Evolutionary conservation across 805 yeast species (phyloP).

Genomic region (Blastobotrys peoriensis): DNA sequence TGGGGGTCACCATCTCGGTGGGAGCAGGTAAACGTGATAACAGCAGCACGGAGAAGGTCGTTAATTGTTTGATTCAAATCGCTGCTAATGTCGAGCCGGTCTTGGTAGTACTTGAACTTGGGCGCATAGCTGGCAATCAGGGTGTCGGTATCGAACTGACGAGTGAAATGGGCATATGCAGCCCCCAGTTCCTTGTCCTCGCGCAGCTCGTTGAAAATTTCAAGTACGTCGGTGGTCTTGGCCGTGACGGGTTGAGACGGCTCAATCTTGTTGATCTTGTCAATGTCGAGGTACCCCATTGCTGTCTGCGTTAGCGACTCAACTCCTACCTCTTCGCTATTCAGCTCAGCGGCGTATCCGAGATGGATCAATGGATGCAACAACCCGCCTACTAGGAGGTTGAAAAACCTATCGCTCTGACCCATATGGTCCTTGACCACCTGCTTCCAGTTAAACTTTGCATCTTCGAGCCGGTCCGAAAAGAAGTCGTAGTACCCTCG

Average conservation of each 20-base stretch:
- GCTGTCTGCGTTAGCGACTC: conserved; percentile 31
- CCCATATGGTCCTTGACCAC: conserved; percentile 16
- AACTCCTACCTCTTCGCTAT: conserved; percentile 30
- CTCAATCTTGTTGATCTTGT: not conserved
- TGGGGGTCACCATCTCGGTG: conserved; percentile 18
- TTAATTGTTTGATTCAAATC: conserved; percentile 16
- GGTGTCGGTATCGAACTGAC: conserved; percentile 5
- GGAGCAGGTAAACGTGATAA: conserved; percentile 20
- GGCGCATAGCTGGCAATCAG: conserved; percentile 13
- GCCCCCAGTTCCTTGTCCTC: conserved; percentile 17
- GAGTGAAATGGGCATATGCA: not conserved
- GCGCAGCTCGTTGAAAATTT: conserved; percentile 17
- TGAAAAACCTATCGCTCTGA: conserved; percentile 15
- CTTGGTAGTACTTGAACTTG: conserved; percentile 13
- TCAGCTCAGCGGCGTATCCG: conserved; percentile 32
- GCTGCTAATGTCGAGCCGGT: conserved; percentile 16
- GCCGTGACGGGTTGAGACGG: conserved; percentile 1
- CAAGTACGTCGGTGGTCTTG: conserved; percentile 16
- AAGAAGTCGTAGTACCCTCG: conserved; percentile 34
- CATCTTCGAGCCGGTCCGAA: conserved; percentile 32
- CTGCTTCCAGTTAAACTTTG: conserved; percentile 28
- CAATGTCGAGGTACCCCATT: conserved; percentile 13
- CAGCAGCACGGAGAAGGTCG: conserved; percentile 17
- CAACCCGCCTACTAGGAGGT: conserved; percentile 22
- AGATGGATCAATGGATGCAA: conserved; percentile 31